Base-by-base conservation (phyloP, 495 filamentous ascomycete species). In the Halenospora varia region DNA sequence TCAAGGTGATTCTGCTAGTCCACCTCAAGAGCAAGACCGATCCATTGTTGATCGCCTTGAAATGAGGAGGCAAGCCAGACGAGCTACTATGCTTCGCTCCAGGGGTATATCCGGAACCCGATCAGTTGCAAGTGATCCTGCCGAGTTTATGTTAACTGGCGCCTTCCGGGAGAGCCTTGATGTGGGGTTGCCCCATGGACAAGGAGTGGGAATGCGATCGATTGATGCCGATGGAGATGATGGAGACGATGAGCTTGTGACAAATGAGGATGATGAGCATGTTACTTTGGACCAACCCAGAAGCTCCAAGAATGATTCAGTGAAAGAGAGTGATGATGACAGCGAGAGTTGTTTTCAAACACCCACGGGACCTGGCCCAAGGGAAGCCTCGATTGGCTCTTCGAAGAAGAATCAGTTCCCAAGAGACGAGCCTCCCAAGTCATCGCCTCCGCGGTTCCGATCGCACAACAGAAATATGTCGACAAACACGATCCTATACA, bases 221-320 rank as follows among this genome's bases (percentile, higher is more conserved):
- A 35, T 85, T 2, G 90, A 90, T 62, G 90, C 81, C 29, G 90
- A 96, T 70, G 91, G 88, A 2, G 91, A 96, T 62, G 90, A 96
- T 70, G 91, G 88, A 2, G 91, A 96, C 62, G 90, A 96, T 61
- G 91, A 96, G 69, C 77, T 90, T n/a, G 79, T 90, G n/a, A 92
- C 88, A 0, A 87, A 88, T 41, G 86, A 88, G 24, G 82, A 85
- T 42, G 82, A 85, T 35, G 84, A 86, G 47, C 46, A 47, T 3
- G n/a, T 60, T 23, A 62, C 60, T 2, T 25, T 57, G 2, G 62
- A 64, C 4, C 60, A 60, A 48, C 2, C 50, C 10, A 4, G 49
- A 17, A 64, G 53, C 23, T 20, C 24, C 3, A 29, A 25, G 2
- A 53, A 53, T 40, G 39, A 44, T 25, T 45, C 20, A 10, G 39